These are phyloP conservation scores for Pythium scleroteichum DNA, from an alignment of 352 stramenopile genomes.

Conservation along the genomic window DNA sequence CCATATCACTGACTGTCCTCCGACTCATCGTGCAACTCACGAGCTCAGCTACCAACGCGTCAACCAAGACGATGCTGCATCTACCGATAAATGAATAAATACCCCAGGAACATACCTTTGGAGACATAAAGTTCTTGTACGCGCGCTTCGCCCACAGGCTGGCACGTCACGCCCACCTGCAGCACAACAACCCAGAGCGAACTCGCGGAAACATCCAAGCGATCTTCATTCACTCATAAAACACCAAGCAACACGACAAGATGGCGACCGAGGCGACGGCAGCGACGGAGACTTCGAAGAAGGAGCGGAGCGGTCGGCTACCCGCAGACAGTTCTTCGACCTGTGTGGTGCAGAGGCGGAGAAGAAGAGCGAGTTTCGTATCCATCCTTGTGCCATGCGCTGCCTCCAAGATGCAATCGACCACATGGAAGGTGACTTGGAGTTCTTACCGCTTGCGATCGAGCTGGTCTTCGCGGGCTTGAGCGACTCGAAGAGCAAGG, in stretches of 20 bases:
- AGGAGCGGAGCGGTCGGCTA: neutral
- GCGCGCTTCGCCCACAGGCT: neutral
- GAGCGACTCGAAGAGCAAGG: neutral
- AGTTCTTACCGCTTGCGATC: conserved; percentile 10
- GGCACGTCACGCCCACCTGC: neutral
- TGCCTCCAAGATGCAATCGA: conserved; percentile 14
- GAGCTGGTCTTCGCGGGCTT: conserved; percentile 6
- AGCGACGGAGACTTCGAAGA: too few relatives aligned
- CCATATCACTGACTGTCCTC: too few relatives aligned
- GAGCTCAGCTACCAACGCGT: too few relatives aligned
- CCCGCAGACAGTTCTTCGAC: conserved; percentile 1
- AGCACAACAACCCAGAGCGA: neutral
- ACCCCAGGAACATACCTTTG: too few relatives aligned
- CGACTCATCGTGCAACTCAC: too few relatives aligned
- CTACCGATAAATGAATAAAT: too few relatives aligned
- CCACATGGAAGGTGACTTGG: neutral
- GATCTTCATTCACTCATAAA: conserved; percentile 5
- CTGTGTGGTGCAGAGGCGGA: neutral
- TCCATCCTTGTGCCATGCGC: conserved; percentile 4
- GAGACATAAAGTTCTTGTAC: neutral
- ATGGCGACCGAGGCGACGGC: neutral
- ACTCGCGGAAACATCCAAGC: neutral
- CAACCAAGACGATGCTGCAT: too few relatives aligned
- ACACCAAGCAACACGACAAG: conserved; percentile 8
- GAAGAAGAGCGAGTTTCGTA: neutral